Conservation (phyloP, 345 rosid genomes). For the Citrus unshiu region DNA sequence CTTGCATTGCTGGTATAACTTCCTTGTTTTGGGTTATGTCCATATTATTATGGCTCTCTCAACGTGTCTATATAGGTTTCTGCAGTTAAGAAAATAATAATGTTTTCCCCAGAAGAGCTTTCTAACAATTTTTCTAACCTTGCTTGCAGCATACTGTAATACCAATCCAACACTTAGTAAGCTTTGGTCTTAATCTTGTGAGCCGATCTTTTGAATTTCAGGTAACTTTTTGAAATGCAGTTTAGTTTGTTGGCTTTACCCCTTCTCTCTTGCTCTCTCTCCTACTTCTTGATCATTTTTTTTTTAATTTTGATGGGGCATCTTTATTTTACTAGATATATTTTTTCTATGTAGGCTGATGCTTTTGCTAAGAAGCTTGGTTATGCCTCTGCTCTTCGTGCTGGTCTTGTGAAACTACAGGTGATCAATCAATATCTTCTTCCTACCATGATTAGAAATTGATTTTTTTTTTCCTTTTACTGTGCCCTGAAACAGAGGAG, state of each 20-base stretch:
- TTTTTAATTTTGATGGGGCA: background rate
- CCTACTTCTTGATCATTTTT: background rate
- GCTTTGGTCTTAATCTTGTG: constrained; percentile 86
- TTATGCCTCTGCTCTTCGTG: constrained; percentile 73
- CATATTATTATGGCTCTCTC: background rate
- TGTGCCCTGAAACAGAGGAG: background rate
- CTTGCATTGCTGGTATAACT: background rate
- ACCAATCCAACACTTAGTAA: constrained; percentile 88
- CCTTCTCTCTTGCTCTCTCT: background rate
- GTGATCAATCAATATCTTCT: constrained; percentile 30
- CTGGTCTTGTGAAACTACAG: constrained; percentile 96
- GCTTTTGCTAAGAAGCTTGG: constrained; percentile 95
- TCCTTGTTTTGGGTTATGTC: background rate
- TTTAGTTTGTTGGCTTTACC: constrained; percentile 4
- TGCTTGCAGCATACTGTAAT: constrained; percentile 80
- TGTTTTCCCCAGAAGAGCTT: background rate
- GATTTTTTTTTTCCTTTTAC: background rate
- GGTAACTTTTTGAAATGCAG: constrained; percentile 35
- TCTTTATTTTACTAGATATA: background rate
- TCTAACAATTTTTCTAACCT: constrained; percentile 9
- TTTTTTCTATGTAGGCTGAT: constrained; percentile 63
- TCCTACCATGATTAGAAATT: background rate
- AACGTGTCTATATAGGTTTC: background rate
- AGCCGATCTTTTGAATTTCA: constrained; percentile 98
- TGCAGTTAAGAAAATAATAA: background rate